phyloP scores from a whole-genome alignment of 1,284 basidiomycete species.

The Tausonia pullulans region DNA sequence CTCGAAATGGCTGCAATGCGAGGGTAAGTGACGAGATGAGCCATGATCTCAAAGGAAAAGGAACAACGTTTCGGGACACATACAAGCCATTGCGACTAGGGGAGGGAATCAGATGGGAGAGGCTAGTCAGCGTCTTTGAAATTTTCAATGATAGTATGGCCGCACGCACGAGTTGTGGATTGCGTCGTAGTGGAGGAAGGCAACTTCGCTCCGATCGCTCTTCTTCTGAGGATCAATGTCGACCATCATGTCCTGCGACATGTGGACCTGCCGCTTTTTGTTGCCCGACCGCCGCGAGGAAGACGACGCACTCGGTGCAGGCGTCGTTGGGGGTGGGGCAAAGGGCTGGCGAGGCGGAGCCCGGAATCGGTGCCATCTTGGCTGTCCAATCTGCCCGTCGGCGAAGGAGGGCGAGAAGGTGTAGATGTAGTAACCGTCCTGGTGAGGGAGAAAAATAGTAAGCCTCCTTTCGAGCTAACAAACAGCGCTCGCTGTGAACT shows the following conservation, averaged over 20 bases:
- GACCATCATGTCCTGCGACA: slow-evolving; percentile 7
- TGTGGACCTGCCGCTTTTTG: not conserved
- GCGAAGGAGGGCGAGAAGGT: slow-evolving; percentile 8
- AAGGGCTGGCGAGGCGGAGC: not conserved
- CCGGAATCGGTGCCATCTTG: not conserved
- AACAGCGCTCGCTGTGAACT: not conserved
- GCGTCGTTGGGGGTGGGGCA: not conserved
- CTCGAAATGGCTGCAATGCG: not conserved
- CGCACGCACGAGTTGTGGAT: slow-evolving; percentile 12
- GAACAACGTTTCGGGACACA: not conserved
- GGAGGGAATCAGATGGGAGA: not conserved
- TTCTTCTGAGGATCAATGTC: slow-evolving; percentile 8
- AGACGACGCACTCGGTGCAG: not conserved
- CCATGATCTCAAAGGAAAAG: slow-evolving; percentile 13
- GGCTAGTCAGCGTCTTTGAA: not conserved
- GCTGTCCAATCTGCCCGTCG: too few relatives aligned
- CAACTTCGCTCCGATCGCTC: slow-evolving; percentile 15
- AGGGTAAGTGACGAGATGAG: not conserved
- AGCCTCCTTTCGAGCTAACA: not conserved
- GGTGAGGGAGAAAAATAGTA: too few relatives aligned
- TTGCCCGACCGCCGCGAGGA: not conserved
- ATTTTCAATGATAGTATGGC: not conserved
- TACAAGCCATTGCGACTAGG: not conserved
- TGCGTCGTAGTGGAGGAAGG: slow-evolving; percentile 8
- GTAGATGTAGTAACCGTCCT: slow-evolving; percentile 15